Evolutionary conservation across 2,329 filamentous ascomycete species (phyloP), one percentile per base, ranked within the genome.

Genomic region (Fusarium coicis): DNA sequence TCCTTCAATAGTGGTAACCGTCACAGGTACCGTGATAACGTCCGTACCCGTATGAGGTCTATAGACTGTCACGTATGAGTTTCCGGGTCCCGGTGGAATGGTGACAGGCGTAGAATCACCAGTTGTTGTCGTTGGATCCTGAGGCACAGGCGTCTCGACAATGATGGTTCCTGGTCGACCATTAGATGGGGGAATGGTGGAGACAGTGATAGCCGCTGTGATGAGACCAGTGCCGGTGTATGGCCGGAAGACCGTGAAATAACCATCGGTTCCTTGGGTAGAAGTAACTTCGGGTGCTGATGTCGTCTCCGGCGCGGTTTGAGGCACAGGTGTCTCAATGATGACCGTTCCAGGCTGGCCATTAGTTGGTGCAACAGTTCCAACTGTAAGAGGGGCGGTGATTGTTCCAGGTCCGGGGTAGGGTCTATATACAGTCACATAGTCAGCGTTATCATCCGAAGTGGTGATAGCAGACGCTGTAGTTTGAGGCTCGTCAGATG

Each of bases 371-470:
- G 70, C 40, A 18, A 73, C 63, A 4, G 70, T 73, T 6, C 60
- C 63, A 26, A 73, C 55, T 8, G 70, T 73, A 16, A 56, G 54
- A 18, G 66, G 66, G 16, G 62, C 56, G 8, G 70, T 73, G 23
- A 73, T 73, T 21, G 44, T 53, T 44, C 70, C 70, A 49, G 66
- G 62, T 10, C 71, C 71, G 26, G 70, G 63, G 28, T 72, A 64
- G 2, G 70, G 70, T 34, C 66, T 68, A 43, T 64, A 73, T 10
- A 73, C 39, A 9, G 71, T 73, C 37, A 73, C 54, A 40, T 73
- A 73, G 4, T 57, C 62, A 23, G 47, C 43, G 6, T 61, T 16
- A 11, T 58, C 64, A 16, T 56, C 56, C 16, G 71, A 55, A 14
- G 71, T 56, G 10, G 71, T 74, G 10, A 72, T 58, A 19, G 42